These are phyloP conservation scores for Apiospora arundinis DNA, from an alignment of 2,329 filamentous ascomycete species.

Conservation along the genomic window DNA sequence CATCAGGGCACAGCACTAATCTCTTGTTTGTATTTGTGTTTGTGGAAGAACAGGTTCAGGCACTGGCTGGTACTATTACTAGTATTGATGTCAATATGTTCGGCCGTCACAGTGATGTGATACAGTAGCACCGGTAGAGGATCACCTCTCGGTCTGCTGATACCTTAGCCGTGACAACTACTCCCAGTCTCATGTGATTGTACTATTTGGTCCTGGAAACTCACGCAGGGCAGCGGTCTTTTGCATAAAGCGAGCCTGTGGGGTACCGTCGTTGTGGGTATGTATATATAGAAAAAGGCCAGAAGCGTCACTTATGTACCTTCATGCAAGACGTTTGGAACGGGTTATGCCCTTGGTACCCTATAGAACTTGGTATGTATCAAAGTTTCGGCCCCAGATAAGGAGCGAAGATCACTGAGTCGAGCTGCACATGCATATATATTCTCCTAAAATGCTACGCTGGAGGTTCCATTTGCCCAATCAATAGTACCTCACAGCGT, in stretches of 20 bases:
- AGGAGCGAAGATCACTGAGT: background rate
- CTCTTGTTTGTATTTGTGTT: no score
- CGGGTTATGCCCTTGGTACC: background rate
- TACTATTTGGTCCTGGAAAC: background rate
- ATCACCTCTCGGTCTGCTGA: background rate
- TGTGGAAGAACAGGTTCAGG: background rate
- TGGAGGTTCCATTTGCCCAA: background rate
- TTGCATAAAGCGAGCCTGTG: background rate
- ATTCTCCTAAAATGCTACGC: background rate
- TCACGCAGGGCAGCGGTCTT: background rate
- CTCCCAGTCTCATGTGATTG: background rate
- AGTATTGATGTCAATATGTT: background rate
- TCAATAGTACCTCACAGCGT: background rate
- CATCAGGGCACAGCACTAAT: no score
- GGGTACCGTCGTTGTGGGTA: background rate
- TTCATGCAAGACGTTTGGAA: background rate
- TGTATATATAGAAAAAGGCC: background rate
- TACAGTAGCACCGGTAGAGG: conserved; percentile 1
- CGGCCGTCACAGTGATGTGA: background rate
- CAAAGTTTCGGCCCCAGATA: background rate
- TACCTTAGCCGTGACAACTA: background rate
- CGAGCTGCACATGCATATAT: background rate
- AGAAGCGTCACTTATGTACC: background rate
- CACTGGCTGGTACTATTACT: background rate
- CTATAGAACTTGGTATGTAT: no score